phyloP scores from a whole-genome alignment of 169 alveolate species.

The Eimeria nieschulzi region DNA sequence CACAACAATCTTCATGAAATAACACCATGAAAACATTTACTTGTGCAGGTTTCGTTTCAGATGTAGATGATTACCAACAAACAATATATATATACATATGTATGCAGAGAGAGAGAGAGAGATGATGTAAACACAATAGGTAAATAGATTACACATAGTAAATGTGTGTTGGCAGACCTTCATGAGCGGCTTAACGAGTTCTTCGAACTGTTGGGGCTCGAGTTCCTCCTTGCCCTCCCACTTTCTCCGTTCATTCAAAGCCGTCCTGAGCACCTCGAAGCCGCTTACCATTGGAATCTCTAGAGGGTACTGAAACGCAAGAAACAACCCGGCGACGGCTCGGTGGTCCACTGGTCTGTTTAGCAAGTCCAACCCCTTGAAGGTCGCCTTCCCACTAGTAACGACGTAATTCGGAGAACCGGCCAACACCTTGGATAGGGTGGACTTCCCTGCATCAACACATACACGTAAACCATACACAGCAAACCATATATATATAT shows the following conservation, averaged over 20 bases:
- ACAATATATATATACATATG: too few relatives aligned
- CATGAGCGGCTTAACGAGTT: conserved; percentile 20
- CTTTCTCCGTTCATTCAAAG: conserved; percentile 76
- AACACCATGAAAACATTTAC: too few relatives aligned
- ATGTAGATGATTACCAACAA: too few relatives aligned
- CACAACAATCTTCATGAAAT: too few relatives aligned
- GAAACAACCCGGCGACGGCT: conserved; percentile 79
- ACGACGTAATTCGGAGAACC: conserved; percentile 81
- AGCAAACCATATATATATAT: too few relatives aligned
- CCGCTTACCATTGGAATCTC: conserved; percentile 81
- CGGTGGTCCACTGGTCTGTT: conserved; percentile 81
- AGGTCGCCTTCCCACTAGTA: conserved; percentile 75
- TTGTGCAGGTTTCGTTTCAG: too few relatives aligned
- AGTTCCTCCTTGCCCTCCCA: conserved; percentile 77
- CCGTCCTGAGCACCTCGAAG: conserved; percentile 77
- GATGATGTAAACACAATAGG: too few relatives aligned
- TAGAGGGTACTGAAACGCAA: conserved; percentile 83
- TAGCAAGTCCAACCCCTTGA: conserved; percentile 77
- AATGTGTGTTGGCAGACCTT: too few relatives aligned
- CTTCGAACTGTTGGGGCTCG: conserved; percentile 76
- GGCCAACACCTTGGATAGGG: conserved; percentile 80
- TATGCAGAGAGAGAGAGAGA: too few relatives aligned
- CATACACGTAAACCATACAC: too few relatives aligned
- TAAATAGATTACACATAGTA: too few relatives aligned
- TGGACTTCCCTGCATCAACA: conserved; percentile 76